phyloP scores from a whole-genome alignment of 345 rosid genomes.

The Eucalyptus pumila region DNA sequence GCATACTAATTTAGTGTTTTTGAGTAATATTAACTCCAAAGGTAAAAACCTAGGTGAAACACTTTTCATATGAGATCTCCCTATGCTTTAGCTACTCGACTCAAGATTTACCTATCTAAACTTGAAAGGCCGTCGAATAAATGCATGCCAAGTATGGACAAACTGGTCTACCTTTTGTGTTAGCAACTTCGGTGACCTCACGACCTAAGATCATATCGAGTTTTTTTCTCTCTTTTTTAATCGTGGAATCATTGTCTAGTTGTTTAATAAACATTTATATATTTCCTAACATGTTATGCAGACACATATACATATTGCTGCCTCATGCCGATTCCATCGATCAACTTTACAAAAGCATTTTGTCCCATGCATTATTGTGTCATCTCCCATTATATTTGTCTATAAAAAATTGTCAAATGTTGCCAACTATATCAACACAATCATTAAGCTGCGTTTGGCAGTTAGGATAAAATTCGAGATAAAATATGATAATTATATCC shows the following conservation, averaged over 20 bases:
- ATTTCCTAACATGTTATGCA: neutral
- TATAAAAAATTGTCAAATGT: neutral
- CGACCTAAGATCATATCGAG: rapidly evolving
- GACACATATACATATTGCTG: neutral
- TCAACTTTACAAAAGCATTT: neutral
- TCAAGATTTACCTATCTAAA: neutral
- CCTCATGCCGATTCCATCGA: rapidly evolving
- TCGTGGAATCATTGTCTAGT: neutral
- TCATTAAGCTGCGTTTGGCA: rapidly evolving
- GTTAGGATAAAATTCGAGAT: rapidly evolving
- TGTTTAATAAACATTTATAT: neutral
- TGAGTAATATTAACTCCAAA: neutral
- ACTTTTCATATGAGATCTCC: neutral
- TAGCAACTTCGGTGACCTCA: rapidly evolving
- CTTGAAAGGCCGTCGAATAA: neutral
- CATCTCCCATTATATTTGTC: neutral
- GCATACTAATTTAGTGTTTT: rapidly evolving
- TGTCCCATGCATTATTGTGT: neutral
- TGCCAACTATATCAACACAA: neutral
- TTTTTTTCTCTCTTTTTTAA: neutral
- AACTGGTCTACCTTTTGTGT: rapidly evolving
- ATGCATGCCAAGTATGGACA: neutral
- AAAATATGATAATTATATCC: rapidly evolving
- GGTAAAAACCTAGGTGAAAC: neutral
- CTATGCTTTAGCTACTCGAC: neutral